A percentile compares a stretch with the other conserved stretches of the same genome.
Conservation (phyloP, 495 filamentous ascomycete genomes). For the Neurospora intermedia region DNA sequence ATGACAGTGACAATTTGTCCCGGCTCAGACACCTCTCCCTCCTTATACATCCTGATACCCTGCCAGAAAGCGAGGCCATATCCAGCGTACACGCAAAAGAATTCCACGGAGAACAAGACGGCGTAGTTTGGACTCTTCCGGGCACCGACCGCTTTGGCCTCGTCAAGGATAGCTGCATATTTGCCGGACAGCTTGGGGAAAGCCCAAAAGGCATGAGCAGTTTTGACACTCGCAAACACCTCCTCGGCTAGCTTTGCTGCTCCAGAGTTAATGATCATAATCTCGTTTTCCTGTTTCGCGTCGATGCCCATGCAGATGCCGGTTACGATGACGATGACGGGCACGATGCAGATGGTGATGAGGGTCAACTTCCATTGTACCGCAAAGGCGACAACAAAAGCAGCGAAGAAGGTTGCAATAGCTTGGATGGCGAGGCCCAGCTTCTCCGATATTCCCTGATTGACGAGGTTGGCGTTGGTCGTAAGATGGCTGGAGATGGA, state of each 20-base stretch:
- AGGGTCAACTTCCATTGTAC: slow-evolving; percentile 45
- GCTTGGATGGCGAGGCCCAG: slow-evolving; percentile 44
- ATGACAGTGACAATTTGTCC: slow-evolving; percentile 35
- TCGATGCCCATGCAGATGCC: slow-evolving; percentile 35
- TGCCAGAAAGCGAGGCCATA: slow-evolving; percentile 41
- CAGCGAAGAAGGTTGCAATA: slow-evolving; percentile 43
- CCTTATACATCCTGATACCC: slow-evolving; percentile 28
- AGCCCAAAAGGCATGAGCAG: slow-evolving; percentile 52
- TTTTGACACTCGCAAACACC: slow-evolving; percentile 40
- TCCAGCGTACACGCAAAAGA: slow-evolving; percentile 27
- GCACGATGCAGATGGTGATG: slow-evolving; percentile 41
- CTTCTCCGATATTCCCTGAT: slow-evolving; percentile 48
- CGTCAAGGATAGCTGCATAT: slow-evolving; percentile 41
- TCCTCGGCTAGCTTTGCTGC: slow-evolving; percentile 48
- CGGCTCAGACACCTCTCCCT: slow-evolving; percentile 28
- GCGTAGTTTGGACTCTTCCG: slow-evolving; percentile 34
- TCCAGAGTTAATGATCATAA: slow-evolving; percentile 28
- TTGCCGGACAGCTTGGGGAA: slow-evolving; percentile 37
- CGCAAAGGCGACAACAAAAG: slow-evolving; percentile 46
- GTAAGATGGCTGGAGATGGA: slow-evolving; percentile 35
- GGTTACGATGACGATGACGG: slow-evolving; percentile 35
- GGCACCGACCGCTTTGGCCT: slow-evolving; percentile 39
- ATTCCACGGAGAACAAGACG: slow-evolving; percentile 19
- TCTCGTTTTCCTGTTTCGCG: slow-evolving; percentile 33
- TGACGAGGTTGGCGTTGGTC: slow-evolving; percentile 17